Conservation (phyloP, 1,139 yeast genomes). For the Pichia sp. region DNA sequence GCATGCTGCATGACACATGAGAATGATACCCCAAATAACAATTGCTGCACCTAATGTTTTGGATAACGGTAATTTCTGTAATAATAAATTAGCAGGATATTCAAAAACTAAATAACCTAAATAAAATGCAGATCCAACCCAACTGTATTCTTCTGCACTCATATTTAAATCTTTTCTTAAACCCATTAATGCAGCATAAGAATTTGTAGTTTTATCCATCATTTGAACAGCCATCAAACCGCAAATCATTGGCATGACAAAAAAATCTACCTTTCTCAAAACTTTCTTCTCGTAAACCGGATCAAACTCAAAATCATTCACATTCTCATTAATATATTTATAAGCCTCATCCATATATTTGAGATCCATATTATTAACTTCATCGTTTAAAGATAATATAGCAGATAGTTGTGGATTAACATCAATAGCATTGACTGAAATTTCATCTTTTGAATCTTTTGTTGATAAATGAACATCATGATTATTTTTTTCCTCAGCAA, state of each 20-base stretch:
- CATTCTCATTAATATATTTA: conserved; percentile 5
- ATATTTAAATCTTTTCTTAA: conserved; percentile 35
- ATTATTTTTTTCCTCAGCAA: too few species aligned
- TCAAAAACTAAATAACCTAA: conserved; percentile 19
- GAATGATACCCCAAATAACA: conserved; percentile 41
- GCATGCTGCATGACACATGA: conserved; percentile 37
- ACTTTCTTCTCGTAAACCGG: conserved; percentile 19
- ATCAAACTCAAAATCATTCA: conserved; percentile 8
- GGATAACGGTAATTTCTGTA: conserved; percentile 23
- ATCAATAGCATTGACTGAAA: neutral
- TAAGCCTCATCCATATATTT: conserved; percentile 12
- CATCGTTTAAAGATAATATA: conserved; percentile 8
- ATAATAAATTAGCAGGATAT: conserved; percentile 17
- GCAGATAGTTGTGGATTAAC: conserved; percentile 5
- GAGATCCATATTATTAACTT: conserved; percentile 7
- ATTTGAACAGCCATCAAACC: conserved; percentile 49
- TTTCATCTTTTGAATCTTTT: conserved; percentile 5
- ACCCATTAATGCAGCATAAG: conserved; percentile 52
- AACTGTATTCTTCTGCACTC: conserved; percentile 34
- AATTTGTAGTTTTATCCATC: conserved; percentile 57
- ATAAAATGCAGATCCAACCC: conserved; percentile 20
- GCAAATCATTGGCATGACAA: conserved; percentile 48
- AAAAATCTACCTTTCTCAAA: conserved; percentile 45
- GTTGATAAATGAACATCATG: neutral
- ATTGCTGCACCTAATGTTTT: conserved; percentile 27